phyloP scores from a whole-genome alignment of 108 stramenopile genomes.

The Cafeteria roenbergensis region DNA sequence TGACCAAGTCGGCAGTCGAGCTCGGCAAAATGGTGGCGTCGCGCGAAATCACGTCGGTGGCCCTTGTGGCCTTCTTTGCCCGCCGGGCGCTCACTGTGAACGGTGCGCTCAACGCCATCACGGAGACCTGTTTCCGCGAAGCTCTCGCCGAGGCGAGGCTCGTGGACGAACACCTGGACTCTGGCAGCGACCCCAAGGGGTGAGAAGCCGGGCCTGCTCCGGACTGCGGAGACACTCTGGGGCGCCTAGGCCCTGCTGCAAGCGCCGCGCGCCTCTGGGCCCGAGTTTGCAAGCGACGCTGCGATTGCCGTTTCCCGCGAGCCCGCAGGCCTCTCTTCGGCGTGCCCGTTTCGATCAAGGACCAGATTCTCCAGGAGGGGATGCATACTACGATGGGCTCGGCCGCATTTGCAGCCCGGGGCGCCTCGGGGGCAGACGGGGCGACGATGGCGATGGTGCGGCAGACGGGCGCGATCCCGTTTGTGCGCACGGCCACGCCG shows the following conservation, averaged over 20 bases:
- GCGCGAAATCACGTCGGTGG: too few species aligned
- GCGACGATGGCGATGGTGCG: constrained; percentile 32
- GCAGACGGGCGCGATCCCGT: constrained; percentile 38
- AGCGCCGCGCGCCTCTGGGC: too few species aligned
- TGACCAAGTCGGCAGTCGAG: too few species aligned
- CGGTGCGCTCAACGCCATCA: background rate
- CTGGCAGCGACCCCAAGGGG: background rate
- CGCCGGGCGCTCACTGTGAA: too few species aligned
- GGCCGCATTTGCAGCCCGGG: constrained; percentile 3
- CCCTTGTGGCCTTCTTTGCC: too few species aligned
- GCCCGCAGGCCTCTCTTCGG: constrained; percentile 22
- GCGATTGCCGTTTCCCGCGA: background rate
- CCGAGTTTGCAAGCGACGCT: background rate
- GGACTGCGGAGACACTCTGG: too few species aligned
- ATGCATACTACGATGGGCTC: constrained; percentile 16
- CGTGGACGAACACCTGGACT: background rate
- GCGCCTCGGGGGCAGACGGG: constrained; percentile 22
- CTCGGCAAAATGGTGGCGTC: too few species aligned
- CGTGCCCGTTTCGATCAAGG: constrained; percentile 35
- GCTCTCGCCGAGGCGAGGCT: background rate
- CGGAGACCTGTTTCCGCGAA: background rate
- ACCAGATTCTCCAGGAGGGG: constrained; percentile 25
- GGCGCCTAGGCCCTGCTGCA: too few species aligned
- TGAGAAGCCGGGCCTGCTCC: too few species aligned
- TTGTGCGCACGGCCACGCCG: constrained; percentile 34